Evolutionary conservation across 805 yeast genomes (phyloP), one percentile per base, ranked within the genome.

Genomic region (Candida pseudofarinosa): DNA sequence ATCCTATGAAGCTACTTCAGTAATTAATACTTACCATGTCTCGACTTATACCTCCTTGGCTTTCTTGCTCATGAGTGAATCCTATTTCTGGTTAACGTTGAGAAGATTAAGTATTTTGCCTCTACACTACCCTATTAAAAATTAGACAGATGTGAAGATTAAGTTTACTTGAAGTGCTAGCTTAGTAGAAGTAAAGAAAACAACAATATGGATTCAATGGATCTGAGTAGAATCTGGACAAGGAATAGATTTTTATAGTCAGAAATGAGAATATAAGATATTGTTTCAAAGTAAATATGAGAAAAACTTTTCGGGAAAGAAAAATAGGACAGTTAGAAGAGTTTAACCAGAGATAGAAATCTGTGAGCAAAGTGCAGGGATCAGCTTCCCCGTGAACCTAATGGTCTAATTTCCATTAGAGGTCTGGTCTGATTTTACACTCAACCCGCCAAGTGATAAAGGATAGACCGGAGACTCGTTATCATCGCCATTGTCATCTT

Each of bases 371-470:
- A n/a, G n/a, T n/a, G n/a, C n/a, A n/a, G n/a, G n/a, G n/a, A n/a
- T n/a, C n/a, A n/a, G n/a, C n/a, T n/a, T n/a, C n/a, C n/a, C n/a
- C n/a, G n/a, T n/a, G n/a, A n/a, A 7, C 28, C 10, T 23, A 23
- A 10, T 23, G 10, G 10, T 6, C 28, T 23, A 23, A 23, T 10
- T 23, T 6, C 6, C 28, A 23, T 23, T 10, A 23, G 28, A 23
- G 6, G 6, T 10, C 10, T 23, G 28, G 6, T 23, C 28, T 10
- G 28, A 23, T 10, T 23, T 23, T 23, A 23, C 10, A 7, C 10
- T 7, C 10, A 23, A 23, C 7, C 79, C 80, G 58, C 79, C 66
- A 44, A 76, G 67, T 18, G 79, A 71, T 50, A 73, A 62, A 3
- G 77, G 77, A 51, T 74, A 74, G 45, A 54, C 59, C 14, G 51